Base-by-base conservation (phyloP, 495 filamentous ascomycete species). In the Hypoxylon intermedium region DNA sequence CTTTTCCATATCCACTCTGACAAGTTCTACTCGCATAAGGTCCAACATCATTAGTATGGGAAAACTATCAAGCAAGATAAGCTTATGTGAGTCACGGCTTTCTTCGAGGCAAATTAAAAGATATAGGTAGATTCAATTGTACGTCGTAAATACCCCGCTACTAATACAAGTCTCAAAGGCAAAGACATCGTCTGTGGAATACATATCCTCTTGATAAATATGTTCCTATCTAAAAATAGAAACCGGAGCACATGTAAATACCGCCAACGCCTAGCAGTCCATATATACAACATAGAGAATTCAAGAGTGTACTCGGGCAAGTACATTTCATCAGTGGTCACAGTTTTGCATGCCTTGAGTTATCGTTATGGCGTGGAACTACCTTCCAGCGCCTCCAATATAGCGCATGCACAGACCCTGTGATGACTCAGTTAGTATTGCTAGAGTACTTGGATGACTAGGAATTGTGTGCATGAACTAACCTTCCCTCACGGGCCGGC, bases 401-500 rank as follows among this genome's bases (percentile, higher is more conserved):
- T n/a, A 18, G n/a, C n/a, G 41, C 56, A 60, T 9, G 56, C 6
- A 11, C 56, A 60, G 41, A 46, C 38, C 15, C 56, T 60, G 30
- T 6, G 40, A 0, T 9, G 9, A 24, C 2, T 9, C 11, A 12
- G 33, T 60, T 53, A 60, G 18, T n/a, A 21, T n/a, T 16, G 1
- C 41, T 16, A 40, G 38, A 9, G 7, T 24, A 19, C 5, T 5
- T 1, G 20, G 19, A 6, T 6, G 11, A 6, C 19, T 34, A 36
- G 6, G 2, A 9, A 30, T 34, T 23, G 9, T 15, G 15, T 15
- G 1, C n/a, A n/a, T 46, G 0, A 24, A 59, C 57, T 47, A 34
- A 60, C 57, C 34, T 60, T 20, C 21, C 31, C 18, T 45, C 47
- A 12, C 47, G 40, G 30, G 16, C 21, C 21, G 31, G 47, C 9